Conservation (phyloP, 1,284 basidiomycete genomes). For the Trichosporon asahii region DNA sequence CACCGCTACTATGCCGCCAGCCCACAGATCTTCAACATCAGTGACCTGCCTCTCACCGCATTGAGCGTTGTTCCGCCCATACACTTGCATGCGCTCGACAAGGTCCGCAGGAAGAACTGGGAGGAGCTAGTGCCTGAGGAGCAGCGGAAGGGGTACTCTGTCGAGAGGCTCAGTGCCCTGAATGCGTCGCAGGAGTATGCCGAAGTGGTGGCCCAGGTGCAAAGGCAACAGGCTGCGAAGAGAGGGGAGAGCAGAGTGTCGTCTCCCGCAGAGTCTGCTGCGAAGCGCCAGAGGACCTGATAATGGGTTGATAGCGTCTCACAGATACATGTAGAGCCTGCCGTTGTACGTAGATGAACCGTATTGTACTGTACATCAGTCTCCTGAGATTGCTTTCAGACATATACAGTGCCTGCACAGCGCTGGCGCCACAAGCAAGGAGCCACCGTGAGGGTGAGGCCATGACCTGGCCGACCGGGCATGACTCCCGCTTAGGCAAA, state of each 20-base stretch:
- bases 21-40: background rate
- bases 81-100: background rate
- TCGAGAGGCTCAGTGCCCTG: background rate
- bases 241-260: background rate
- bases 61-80: background rate
- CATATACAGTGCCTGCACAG: too few species aligned
- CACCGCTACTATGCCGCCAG: background rate
- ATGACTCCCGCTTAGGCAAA: too few species aligned
- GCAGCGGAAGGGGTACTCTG: background rate
- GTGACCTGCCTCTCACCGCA: background rate
- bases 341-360: too few species aligned
- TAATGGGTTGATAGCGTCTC: too few species aligned
- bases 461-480: too few species aligned
- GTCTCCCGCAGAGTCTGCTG: background rate
- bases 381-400: too few species aligned
- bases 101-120: background rate
- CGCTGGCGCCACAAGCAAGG: too few species aligned
- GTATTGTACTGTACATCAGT: too few species aligned
- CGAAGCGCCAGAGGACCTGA: background rate
- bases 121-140: background rate
- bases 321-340: too few species aligned
- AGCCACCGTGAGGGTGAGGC: too few species aligned
- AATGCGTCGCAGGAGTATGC: background rate
- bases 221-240: background rate
- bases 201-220: background rate